Evolutionary conservation across 441 rosid species (phyloP).

Genomic region (Gossypium trilobum): DNA sequence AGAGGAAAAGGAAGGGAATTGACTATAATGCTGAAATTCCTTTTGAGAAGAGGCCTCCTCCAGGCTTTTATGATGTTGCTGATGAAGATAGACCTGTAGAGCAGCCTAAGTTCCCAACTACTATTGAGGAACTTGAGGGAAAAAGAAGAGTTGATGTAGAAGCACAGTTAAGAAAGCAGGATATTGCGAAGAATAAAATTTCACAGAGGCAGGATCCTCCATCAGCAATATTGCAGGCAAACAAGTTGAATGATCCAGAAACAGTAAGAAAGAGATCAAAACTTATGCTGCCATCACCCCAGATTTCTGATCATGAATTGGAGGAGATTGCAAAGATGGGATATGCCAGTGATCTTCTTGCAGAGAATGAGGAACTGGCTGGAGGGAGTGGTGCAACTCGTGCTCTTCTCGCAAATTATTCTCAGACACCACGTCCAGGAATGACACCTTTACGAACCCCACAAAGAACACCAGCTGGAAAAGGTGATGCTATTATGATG

Average conservation of each 20-base stretch:
- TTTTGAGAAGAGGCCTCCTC: conserved; percentile 91
- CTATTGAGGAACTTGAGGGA: conserved; percentile 91
- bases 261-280: conserved; percentile 89
- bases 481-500: conserved; percentile 97
- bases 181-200: conserved; percentile 75
- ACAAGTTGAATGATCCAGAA: conserved; percentile 93
- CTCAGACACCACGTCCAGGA: conserved; percentile 79
- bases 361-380: conserved; percentile 65
- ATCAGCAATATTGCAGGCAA: conserved; percentile 85
- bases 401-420: conserved; percentile 87
- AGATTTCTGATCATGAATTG: conserved; percentile 84
- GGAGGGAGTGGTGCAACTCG: conserved; percentile 90
- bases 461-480: conserved; percentile 92
- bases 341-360: conserved; percentile 77
- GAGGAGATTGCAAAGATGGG: conserved; percentile 98
- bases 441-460: conserved; percentile 87
- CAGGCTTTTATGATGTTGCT: conserved; percentile 79
- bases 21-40: conserved; percentile 96
- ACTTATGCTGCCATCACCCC: conserved; percentile 94
- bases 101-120: conserved; percentile 73
- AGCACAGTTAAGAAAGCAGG: conserved; percentile 80
- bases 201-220: conserved; percentile 93
- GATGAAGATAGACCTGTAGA: conserved; percentile 87
- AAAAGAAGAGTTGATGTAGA: conserved; percentile 82
- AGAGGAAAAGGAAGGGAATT: conserved; percentile 82